Evolutionary conservation across 2,329 filamentous ascomycete species (phyloP).

Genomic region (Periconia sp.): DNA sequence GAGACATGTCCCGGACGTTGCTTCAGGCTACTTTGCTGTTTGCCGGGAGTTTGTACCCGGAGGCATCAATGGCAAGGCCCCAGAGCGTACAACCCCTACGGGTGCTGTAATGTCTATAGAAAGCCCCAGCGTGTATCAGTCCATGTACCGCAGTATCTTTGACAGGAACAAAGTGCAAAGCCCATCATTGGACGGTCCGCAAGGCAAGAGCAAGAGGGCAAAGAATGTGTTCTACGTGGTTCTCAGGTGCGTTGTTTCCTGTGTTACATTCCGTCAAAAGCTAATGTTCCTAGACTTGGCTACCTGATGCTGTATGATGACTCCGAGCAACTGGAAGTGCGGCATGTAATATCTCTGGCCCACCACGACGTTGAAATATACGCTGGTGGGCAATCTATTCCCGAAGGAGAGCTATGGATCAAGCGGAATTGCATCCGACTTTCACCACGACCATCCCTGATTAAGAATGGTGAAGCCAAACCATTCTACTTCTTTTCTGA

Average conservation of each 20-base stretch:
- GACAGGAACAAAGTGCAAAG: slow-evolving; percentile 67
- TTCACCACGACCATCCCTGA: slow-evolving; percentile 63
- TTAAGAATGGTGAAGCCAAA: slow-evolving; percentile 65
- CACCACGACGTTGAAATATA: slow-evolving; percentile 86
- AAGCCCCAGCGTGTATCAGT: slow-evolving; percentile 94
- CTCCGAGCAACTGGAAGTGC: slow-evolving; percentile 89
- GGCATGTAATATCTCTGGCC: slow-evolving; percentile 90
- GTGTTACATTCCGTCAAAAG: background rate
- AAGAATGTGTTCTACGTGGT: slow-evolving; percentile 94
- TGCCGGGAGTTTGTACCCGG: slow-evolving; percentile 90
- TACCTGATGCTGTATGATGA: slow-evolving; percentile 98
- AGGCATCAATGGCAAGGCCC: slow-evolving; percentile 88
- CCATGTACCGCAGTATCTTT: slow-evolving; percentile 96
- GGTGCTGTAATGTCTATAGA: slow-evolving; percentile 76
- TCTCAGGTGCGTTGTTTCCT: slow-evolving; percentile 61
- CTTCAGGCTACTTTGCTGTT: slow-evolving; percentile 92
- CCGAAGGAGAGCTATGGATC: slow-evolving; percentile 92
- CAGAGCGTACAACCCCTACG: slow-evolving; percentile 79
- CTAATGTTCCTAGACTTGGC: slow-evolving; percentile 56
- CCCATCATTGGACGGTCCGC: slow-evolving; percentile 57
- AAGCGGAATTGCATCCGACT: slow-evolving; percentile 89
- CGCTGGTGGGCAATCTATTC: slow-evolving; percentile 74
- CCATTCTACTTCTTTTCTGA: slow-evolving; percentile 95
- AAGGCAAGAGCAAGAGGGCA: slow-evolving; percentile 60
- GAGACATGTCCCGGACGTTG: slow-evolving; percentile 70